Evolutionary conservation across 257 asterid genomes (phyloP), one percentile per base, ranked within the genome.

Genomic region (Nicotiana tomentosiformis): DNA sequence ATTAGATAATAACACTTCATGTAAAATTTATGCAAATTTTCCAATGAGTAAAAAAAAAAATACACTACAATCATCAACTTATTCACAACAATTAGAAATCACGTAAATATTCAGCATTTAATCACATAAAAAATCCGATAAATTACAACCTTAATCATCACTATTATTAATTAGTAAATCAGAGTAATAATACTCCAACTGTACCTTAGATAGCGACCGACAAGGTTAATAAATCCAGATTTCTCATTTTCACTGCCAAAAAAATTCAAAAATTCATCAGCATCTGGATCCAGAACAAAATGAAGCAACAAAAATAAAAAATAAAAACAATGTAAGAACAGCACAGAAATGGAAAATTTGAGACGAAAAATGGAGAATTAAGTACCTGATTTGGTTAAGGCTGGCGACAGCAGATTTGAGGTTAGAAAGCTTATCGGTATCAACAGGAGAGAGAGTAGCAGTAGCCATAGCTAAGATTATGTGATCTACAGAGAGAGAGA

Each of bases 121-220:
- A 72, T 11, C 16, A 46, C 14, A 46, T 12, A 14, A 43, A 0
- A 46, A 72, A 7, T 3, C 11, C 1, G 35, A 1, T 29, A 30
- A 30, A 30, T 12, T 2, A 66, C 10, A 15, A 14, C 14, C 32
- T 2, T 2, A 32, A 32, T 32, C 17, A 30, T 18, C 17, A 53
- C 18, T 53, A 5, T 14, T 3, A 3, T 53, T 53, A 53, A 14
- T 15, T 15, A 66, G 49, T 33, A 32, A 66, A 32, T 66, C 26
- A 66, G 26, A 16, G 17, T 3, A 33, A 32, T 74, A 49, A n/a
- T 57, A 74, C 39, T 74, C 9, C 4, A 49, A 62, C 16, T 18
- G 84, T 85, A 95, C 99, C 99, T 95, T 82, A 95, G 97, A 81
- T 92, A 94, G 89, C 99, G 99, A 77, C 92, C 15, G 69, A 88